Evolutionary conservation across 164 flowering plant species (phyloP).

Genomic region (Kingdonia uniflora): DNA sequence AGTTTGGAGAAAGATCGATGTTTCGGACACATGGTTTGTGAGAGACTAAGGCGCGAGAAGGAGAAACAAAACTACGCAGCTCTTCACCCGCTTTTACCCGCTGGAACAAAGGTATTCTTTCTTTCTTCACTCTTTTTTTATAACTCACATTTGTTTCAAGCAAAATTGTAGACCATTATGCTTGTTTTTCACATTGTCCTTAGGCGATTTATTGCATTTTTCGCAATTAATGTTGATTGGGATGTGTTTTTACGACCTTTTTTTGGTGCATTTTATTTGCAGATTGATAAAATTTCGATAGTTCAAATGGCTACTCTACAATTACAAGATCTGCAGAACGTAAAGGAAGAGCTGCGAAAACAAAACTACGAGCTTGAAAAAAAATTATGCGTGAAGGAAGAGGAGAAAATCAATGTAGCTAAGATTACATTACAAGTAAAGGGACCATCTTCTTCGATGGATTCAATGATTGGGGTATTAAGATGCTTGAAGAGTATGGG

Average conservation of each 20-base stretch:
- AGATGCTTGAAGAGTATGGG: conserved; percentile 26
- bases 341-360: conserved; percentile 22
- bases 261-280: conserved; percentile 2
- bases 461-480: conserved; percentile 29
- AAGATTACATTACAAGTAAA: conserved; percentile 17
- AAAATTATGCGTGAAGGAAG: neutral
- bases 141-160: too few species aligned
- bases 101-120: conserved; percentile 34
- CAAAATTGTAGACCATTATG: too few species aligned
- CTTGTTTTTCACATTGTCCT: too few species aligned
- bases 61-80: conserved; percentile 26
- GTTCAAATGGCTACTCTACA: conserved; percentile 20
- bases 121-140: too few species aligned
- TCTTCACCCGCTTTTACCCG: conserved; percentile 38
- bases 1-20: conserved; percentile 17
- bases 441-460: conserved; percentile 28
- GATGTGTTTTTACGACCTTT: too few species aligned
- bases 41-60: conserved; percentile 44
- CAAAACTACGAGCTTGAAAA: conserved; percentile 18
- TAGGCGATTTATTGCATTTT: neutral
- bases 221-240: neutral
- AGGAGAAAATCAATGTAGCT: conserved; percentile 1
- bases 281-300: conserved; percentile 41
- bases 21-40: conserved; percentile 43
- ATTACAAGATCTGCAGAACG: conserved; percentile 19